Percentiles rank a stretch among this genome's conserved stretches.
Evolutionary conservation across 2,329 filamentous ascomycete genomes (phyloP).

Genomic region (Phaeosphaeriaceae sp.): DNA sequence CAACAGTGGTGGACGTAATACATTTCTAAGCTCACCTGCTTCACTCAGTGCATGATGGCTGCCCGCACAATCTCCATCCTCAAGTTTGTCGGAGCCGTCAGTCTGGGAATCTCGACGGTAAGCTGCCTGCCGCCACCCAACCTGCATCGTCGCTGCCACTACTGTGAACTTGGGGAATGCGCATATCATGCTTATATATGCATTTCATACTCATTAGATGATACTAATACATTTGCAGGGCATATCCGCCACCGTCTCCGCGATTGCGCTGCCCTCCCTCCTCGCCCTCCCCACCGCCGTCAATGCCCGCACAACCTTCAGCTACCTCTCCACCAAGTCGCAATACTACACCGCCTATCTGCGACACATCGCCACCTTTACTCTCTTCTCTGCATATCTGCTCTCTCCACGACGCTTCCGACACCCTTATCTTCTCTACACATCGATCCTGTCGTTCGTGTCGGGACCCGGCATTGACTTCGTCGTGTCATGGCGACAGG

Average conservation of each 20-base stretch:
- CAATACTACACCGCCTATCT: constrained; percentile 65
- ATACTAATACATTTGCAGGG: constrained; percentile 63
- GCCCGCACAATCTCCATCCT: constrained; percentile 75
- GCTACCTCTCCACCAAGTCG: constrained; percentile 67
- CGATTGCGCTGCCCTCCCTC: constrained; percentile 79
- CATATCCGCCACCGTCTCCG: constrained; percentile 83
- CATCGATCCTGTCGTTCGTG: constrained; percentile 68
- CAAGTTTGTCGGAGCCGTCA: constrained; percentile 94
- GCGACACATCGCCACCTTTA: constrained; percentile 70
- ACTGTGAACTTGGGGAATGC: background rate
- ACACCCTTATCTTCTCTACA: constrained; percentile 92
- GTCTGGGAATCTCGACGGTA: constrained; percentile 87
- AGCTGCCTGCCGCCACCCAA: constrained; percentile 47
- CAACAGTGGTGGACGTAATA: background rate
- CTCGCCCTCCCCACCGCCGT: constrained; percentile 79
- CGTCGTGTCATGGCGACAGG: constrained; percentile 34
- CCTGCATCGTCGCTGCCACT: constrained; percentile 5
- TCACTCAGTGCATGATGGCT: constrained; percentile 56
- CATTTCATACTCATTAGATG: background rate
- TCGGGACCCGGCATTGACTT: constrained; percentile 52
- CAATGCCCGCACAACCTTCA: constrained; percentile 66
- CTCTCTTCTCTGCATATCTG: constrained; percentile 78
- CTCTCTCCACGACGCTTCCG: constrained; percentile 76
- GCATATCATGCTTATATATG: background rate
- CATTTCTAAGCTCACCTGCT: background rate